Evolutionary conservation across 805 yeast species (phyloP).

Genomic region (Cyberlindnera xylosilytica): DNA sequence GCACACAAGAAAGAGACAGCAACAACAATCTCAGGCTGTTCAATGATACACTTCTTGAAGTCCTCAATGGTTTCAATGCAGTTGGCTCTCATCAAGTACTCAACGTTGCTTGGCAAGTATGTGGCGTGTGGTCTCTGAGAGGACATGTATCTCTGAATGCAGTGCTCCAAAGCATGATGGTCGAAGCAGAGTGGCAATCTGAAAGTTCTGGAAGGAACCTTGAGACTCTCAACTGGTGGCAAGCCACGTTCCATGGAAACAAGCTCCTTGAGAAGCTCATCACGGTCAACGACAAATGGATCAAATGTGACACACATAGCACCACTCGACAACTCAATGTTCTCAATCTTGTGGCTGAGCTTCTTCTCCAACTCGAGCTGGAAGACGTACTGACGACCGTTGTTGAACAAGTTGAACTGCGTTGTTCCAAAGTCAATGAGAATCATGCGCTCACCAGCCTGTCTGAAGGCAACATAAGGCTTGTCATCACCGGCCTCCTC

Average conservation of each 20-base stretch:
- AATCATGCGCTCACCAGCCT: conserved; percentile 93
- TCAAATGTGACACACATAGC: conserved; percentile 88
- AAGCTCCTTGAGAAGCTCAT: conserved; percentile 55
- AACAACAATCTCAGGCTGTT: conserved; percentile 87
- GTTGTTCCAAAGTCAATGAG: conserved; percentile 91
- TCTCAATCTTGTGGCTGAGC: conserved; percentile 61
- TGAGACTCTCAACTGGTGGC: conserved; percentile 73
- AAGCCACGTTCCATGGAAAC: conserved; percentile 73
- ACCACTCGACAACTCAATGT: conserved; percentile 95
- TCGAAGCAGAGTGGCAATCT: conserved; percentile 95
- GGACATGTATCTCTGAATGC: conserved; percentile 87
- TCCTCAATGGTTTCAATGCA: conserved; percentile 73
- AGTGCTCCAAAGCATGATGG: conserved; percentile 81
- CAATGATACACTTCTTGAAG: conserved; percentile 78
- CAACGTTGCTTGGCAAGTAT: conserved; percentile 97
- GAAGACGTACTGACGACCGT: conserved; percentile 81
- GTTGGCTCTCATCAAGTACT: conserved; percentile 85
- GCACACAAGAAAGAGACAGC: conserved; percentile 96
- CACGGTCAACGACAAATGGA: conserved; percentile 57
- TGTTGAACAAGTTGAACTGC: conserved; percentile 74
- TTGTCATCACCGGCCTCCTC: conserved; percentile 40
- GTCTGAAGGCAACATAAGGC: conserved; percentile 82
- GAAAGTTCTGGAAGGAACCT: conserved; percentile 74
- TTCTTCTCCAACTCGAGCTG: conserved; percentile 60
- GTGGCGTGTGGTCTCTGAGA: conserved; percentile 92